Base-by-base conservation (phyloP, 2,329 filamentous ascomycete species). In the Pleomassaria siparia region DNA sequence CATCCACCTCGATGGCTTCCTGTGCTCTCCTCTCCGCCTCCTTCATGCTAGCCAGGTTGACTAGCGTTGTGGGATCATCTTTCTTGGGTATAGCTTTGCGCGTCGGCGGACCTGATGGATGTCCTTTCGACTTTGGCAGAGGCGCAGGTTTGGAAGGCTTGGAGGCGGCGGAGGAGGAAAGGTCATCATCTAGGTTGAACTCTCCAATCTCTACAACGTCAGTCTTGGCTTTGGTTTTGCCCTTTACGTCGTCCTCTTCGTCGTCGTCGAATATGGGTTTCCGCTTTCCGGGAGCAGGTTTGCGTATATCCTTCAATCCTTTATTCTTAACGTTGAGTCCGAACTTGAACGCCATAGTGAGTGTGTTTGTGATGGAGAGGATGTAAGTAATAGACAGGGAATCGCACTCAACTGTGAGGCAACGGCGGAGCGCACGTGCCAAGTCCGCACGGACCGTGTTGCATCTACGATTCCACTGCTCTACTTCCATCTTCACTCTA, bases 41-140 rank as follows among this genome's bases (percentile, higher is more conserved):
- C 25, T 86, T 75, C 1, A 81, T 74, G 59, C 82, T 82, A 2
- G 87, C 88, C 1, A 89, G 78, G 61, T 91, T 86, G 57, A 83
- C 85, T 63, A 71, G 64, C 24, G 55, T 59, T 6, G 64, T 64
- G n/a, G 70, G 66, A 43, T 61, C 63, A 46, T 62, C 60, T 43
- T 70, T 60, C 63, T 60, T 66, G 2, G 57, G 50, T 20, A 59
- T 56, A 4, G 54, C 74, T 71, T 47, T 79, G 69, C 56, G 63
- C 6, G 63, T 63, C 3, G 67, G 70, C 20, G 67, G 67, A 25
- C 55, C 59, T 9, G 62, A 48, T 10, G 58, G 62, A 22, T 60
- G 67, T 44, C 56, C 55, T 67, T 63, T 66, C 51, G 50, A 54
- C 44, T 73, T 76, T 44, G 56, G 55, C 45, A 72, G 76, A 6